Conservation (phyloP, 257 asterid species). For the Fraxinus americana region DNA sequence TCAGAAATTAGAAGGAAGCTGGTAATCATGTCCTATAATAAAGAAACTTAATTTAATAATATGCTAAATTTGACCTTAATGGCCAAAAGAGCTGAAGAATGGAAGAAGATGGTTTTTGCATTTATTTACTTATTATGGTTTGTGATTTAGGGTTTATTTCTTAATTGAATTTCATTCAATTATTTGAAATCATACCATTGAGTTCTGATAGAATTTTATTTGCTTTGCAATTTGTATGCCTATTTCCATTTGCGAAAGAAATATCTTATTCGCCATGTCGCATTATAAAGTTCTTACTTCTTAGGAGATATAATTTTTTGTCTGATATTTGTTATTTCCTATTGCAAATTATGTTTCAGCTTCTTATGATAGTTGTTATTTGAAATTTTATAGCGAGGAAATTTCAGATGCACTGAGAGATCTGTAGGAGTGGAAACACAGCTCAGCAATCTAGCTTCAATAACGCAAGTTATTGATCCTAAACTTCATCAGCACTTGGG, state of each 20-base stretch:
- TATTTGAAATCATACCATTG: not conserved
- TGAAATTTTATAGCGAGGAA: slow-evolving; percentile 79
- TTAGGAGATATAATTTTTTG: not conserved
- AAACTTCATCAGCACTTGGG: slow-evolving; percentile 97
- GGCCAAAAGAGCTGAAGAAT: not conserved
- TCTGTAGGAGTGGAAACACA: slow-evolving; percentile 91
- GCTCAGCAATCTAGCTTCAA: slow-evolving; percentile 77
- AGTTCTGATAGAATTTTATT: not conserved
- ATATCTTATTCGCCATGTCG: not conserved
- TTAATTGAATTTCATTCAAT: not conserved
- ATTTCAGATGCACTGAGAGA: slow-evolving; percentile 90
- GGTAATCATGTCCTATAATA: not conserved
- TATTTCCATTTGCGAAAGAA: not conserved
- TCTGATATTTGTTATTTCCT: not conserved
- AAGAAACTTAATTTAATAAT: no score
- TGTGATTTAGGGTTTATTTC: not conserved
- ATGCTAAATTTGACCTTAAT: not conserved
- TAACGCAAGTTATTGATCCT: slow-evolving; percentile 89
- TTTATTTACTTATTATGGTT: no score
- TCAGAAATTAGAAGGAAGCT: not conserved
- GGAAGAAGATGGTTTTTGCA: not conserved
- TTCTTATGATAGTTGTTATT: slow-evolving; percentile 30
- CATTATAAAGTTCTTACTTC: not conserved
- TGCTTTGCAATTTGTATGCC: not conserved
- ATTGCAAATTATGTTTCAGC: slow-evolving; percentile 11